These are phyloP conservation scores for Corchorus olitorius DNA, from an alignment of 345 rosid genomes.

Conservation along the genomic window DNA sequence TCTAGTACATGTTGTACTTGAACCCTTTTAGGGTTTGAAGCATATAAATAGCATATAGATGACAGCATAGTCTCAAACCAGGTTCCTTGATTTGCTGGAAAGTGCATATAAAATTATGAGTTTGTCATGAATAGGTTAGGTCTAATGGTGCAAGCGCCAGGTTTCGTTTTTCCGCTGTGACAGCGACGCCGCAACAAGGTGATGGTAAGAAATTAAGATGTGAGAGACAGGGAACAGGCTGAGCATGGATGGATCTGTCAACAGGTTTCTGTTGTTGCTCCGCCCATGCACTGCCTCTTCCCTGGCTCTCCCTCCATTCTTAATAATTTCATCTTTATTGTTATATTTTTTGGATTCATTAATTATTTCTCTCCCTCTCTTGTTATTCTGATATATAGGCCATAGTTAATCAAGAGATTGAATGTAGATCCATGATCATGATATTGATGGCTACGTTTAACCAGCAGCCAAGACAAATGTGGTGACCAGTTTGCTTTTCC, in stretches of 20 bases:
- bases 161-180: background rate
- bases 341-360: background rate
- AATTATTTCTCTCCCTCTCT: background rate
- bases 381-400: background rate
- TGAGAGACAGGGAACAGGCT: conserved; percentile 59
- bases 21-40: background rate
- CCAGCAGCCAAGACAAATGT: background rate
- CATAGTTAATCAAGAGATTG: background rate
- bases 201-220: conserved; percentile 18
- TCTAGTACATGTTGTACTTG: conserved; percentile 37
- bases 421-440: conserved; percentile 3
- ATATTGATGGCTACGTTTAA: background rate
- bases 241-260: conserved; percentile 66
- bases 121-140: background rate
- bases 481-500: background rate
- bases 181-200: background rate
- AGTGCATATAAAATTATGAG: background rate
- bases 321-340: background rate
- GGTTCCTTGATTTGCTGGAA: background rate
- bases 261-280: conserved; percentile 54
- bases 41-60: conserved; percentile 17
- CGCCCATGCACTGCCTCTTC: conserved; percentile 98
- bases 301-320: conserved; percentile 55
- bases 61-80: conserved; percentile 1
- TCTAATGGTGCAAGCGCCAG: background rate